Percentiles rank a stretch among this genome's conserved stretches.
These are phyloP conservation scores for Cucurbita ficifolia DNA, from an alignment of 306 rosid species.

Conservation along the genomic window DNA sequence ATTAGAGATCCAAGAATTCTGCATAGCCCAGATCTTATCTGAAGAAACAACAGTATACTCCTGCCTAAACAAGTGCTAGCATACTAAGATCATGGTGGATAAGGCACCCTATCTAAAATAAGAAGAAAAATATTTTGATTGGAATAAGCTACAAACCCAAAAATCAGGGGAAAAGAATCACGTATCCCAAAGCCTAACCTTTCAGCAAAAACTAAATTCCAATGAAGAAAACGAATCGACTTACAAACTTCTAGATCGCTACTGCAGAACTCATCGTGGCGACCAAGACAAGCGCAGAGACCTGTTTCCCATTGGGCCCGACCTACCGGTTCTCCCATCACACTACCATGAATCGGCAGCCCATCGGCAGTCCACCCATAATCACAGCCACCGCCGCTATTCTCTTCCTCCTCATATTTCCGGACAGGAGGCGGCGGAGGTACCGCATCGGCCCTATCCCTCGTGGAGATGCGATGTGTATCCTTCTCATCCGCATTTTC, in stretches of 20 bases:
- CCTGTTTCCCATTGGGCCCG: conserved; percentile 62
- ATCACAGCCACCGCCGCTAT: conserved; percentile 9
- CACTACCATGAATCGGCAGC: conserved; percentile 62
- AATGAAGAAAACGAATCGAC: conserved; percentile 1
- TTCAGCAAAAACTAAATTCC: not conserved
- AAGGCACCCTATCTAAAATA: too few species aligned
- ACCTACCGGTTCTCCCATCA: conserved; percentile 71
- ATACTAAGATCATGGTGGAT: not conserved
- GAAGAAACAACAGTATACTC: not conserved
- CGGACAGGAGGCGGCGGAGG: not conserved
- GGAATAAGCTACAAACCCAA: not conserved
- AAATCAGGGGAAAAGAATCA: not conserved
- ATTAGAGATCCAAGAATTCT: not conserved
- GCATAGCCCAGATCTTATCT: not conserved
- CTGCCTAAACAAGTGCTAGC: not conserved
- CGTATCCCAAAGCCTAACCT: not conserved
- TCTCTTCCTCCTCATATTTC: conserved; percentile 12
- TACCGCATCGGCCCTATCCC: not conserved
- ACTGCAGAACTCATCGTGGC: conserved; percentile 77
- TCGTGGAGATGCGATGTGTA: not conserved
- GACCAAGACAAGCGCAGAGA: conserved; percentile 72
- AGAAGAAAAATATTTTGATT: too few species aligned
- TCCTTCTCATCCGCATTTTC: conserved; percentile 12
- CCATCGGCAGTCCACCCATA: conserved; percentile 78
- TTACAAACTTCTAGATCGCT: conserved; percentile 97